A percentile compares a stretch with the other conserved stretches of the same genome.
Conservation (phyloP, 2,329 filamentous ascomycete genomes). For the Fusarium sp. region DNA sequence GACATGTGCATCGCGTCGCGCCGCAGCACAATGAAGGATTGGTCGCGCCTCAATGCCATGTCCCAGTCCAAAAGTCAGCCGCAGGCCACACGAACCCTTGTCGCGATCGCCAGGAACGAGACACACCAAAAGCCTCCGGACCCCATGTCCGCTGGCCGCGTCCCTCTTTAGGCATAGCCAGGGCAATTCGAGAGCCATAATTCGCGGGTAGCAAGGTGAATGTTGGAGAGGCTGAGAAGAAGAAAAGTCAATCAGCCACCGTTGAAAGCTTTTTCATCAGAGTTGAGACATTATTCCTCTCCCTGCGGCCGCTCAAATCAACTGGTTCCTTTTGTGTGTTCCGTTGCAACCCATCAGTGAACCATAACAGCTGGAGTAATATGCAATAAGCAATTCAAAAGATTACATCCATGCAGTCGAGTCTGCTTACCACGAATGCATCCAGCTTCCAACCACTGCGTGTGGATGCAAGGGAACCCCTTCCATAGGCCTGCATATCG, state of each 20-base stretch:
- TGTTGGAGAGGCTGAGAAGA: not conserved
- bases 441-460: not conserved
- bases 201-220: not conserved
- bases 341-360: slow-evolving; percentile 15
- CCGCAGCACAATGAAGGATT: not conserved
- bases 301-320: not conserved
- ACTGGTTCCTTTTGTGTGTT: not conserved
- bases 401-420: slow-evolving; percentile 1
- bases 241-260: slow-evolving; percentile 7
- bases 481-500: slow-evolving; percentile 15
- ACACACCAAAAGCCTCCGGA: slow-evolving; percentile 31
- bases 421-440: not conserved
- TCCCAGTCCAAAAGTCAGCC: slow-evolving; percentile 17
- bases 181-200: not conserved
- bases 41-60: slow-evolving; percentile 2
- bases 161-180: slow-evolving; percentile 28
- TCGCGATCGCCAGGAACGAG: slow-evolving; percentile 43
- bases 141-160: slow-evolving; percentile 9
- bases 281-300: slow-evolving; percentile 8
- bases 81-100: slow-evolving; percentile 30
- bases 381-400: slow-evolving; percentile 6
- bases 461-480: slow-evolving; percentile 6
- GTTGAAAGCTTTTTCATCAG: slow-evolving; percentile 1
- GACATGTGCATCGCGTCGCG: slow-evolving; percentile 17
- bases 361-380: slow-evolving; percentile 3